Base-by-base conservation (phyloP, 164 flowering plant species). In the Macadamia tetraphylla region DNA sequence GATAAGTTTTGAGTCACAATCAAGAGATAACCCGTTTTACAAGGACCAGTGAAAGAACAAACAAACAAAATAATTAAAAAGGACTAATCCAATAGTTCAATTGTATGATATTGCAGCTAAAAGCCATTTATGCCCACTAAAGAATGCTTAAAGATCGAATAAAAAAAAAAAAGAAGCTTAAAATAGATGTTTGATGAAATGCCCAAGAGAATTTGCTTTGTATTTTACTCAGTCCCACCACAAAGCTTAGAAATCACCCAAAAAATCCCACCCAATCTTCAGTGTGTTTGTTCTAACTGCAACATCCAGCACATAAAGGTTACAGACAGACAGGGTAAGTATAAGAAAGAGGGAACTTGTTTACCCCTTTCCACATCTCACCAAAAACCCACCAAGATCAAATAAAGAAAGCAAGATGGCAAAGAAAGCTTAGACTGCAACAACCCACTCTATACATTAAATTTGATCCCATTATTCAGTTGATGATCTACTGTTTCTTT, bases 401-500 rank as follows among this genome's bases (percentile, higher is more conserved):
- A 64, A 65, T 42, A 52, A 70, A 64, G 66, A 67, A 46, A 48
- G 40, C 52, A 66, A 72, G 42, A 63, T 53, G 62, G 61, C 64
- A 70, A 65, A 75, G 66, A 44, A 35, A 65, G 18, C 60, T 56
- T 60, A 57, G 67, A 58, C 70, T 13, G 49, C 70, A 68, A 60
- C 59, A 31, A 35, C 64, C 29, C 61, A 63, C 75, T 74, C 81
- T 81, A 78, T 78, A 81, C 81, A 81, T 63, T 67, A 44, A 43
- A 2, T 71, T 65, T 29, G 31, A 64, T 71, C 67, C 60, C 35
- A 72, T 53, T 60, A 35, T 35, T 35, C 18, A 15, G n/a, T 23
- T 18, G 44, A 2, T 35, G 40, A 35, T 64, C 42, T 43, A 56
- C 66, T 70, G 67, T 65, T 55, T 52, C 23, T 23, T 62, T 73